Base-by-base conservation (phyloP, 75 land plant species). In the Pinus albicaulis region DNA sequence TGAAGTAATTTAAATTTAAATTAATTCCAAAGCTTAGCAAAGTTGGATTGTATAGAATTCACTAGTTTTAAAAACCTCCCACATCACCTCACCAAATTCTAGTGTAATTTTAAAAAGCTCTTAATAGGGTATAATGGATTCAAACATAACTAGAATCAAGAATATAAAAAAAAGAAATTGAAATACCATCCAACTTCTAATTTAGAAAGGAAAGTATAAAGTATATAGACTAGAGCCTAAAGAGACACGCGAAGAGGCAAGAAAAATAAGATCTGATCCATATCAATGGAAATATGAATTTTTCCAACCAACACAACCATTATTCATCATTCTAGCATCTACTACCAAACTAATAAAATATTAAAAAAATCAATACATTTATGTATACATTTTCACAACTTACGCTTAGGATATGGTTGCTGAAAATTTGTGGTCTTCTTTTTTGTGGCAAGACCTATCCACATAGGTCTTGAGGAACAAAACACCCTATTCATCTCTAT, bases 401-500 rank as follows among this genome's bases (percentile, higher is more conserved):
- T 71, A 80, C 85, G 78, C 70, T 83, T 80, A 38, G 81, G 74
- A 20, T 63, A 53, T 52, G 85, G 74, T 19, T 38, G 71, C 23
- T 80, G 85, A 31, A 74, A 78, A 57, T 59, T 57, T 61, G 82
- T 77, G 58, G 83, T 72, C 71, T 91, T 96, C 78, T 92, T 96
- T 36, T 81, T 93, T 22, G 97, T 84, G 5, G 99, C 99, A 25
- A 92, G 90, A 13, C 97, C 96, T 75, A 93, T 90, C 13, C 99
- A 84, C 99, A 96, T 96, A 36, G 97, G 90, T 74, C 97, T 84
- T 59, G 85, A 85, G 13, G 94, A 90, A 74, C 94, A 91, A 76
- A 80, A 85, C 24, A 86, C 41, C 12, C 99, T 97, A 81, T 93
- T 93, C 99, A 96, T 96, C 77, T 93, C 97, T 61, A 88, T 85